phyloP scores from a whole-genome alignment of 257 asterid genomes.

The Capsicum rhomboideum region DNA sequence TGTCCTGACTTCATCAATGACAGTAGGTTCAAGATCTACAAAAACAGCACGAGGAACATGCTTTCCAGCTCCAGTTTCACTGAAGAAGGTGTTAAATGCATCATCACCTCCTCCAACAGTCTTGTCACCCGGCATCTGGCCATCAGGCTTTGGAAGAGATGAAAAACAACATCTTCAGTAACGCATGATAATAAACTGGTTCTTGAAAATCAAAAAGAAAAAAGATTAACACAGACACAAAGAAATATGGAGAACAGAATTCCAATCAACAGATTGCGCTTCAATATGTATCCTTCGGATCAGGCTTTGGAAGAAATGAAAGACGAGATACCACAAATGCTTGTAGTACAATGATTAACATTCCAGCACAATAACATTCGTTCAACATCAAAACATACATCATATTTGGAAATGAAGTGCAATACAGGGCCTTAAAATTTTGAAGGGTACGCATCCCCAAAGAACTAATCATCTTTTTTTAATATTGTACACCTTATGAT shows the following conservation, averaged over 20 bases:
- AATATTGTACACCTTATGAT: background rate
- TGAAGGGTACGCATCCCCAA: background rate
- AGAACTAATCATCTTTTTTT: background rate
- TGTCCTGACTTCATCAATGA: conserved; percentile 21
- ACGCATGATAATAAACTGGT: background rate
- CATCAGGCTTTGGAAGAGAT: conserved; percentile 6
- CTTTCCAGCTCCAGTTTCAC: conserved; percentile 22
- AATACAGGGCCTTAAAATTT: background rate
- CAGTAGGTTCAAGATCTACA: conserved; percentile 25
- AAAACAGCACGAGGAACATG: conserved; percentile 28
- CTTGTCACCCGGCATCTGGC: conserved; percentile 20
- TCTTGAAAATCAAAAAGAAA: background rate
- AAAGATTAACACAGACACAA: background rate
- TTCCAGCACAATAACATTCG: background rate
- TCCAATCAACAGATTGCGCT: background rate
- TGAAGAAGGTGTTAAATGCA: conserved; percentile 25
- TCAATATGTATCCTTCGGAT: background rate
- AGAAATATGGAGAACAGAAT: background rate
- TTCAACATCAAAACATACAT: background rate
- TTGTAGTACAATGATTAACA: background rate
- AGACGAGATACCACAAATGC: background rate
- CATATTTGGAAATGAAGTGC: background rate
- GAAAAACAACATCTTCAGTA: background rate
- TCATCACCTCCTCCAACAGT: conserved; percentile 21
- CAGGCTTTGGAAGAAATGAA: background rate